Evolutionary conservation across 495 filamentous ascomycete genomes (phyloP).

Genomic region (Tuber borchii): DNA sequence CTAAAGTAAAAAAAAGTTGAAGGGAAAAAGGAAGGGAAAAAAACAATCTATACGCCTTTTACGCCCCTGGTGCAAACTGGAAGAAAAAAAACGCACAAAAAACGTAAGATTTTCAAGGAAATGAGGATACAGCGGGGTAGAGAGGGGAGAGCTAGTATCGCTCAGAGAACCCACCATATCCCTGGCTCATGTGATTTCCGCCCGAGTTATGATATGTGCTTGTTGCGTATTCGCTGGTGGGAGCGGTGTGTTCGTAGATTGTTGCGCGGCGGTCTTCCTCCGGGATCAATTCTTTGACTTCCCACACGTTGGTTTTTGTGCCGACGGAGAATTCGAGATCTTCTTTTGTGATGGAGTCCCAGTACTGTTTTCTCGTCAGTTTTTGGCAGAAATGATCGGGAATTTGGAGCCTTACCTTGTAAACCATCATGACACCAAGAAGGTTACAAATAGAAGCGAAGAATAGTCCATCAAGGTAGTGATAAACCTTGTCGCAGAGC

Average conservation of each 20-base stretch:
- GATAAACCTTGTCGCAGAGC: conserved; percentile 78
- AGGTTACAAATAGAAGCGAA: conserved; percentile 92
- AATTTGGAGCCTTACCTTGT: conserved; percentile 63
- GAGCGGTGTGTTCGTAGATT: conserved; percentile 59
- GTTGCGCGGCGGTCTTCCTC: conserved; percentile 80
- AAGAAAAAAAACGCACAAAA: not conserved
- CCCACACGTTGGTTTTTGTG: conserved; percentile 92
- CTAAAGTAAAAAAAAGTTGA: not conserved
- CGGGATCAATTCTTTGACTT: conserved; percentile 88
- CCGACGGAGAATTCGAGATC: conserved; percentile 98
- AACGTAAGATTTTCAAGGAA: not conserved
- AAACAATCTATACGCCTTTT: not conserved
- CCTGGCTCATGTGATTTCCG: conserved; percentile 32
- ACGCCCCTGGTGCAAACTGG: not conserved
- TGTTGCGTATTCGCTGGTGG: conserved; percentile 37
- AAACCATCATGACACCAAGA: conserved; percentile 98
- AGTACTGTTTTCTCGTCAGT: conserved; percentile 58
- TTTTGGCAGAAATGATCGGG: conserved; percentile 15
- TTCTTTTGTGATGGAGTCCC: conserved; percentile 98
- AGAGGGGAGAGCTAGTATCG: conserved; percentile 13
- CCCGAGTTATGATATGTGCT: conserved; percentile 34
- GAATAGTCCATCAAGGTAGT: conserved; percentile 93
- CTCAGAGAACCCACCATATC: conserved; percentile 34
- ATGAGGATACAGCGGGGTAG: not conserved
- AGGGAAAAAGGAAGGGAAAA: not conserved